A percentile compares a stretch with the other conserved stretches of the same genome.
Evolutionary conservation across 495 filamentous ascomycete genomes (phyloP).

Genomic region (Penicillium steckii): DNA sequence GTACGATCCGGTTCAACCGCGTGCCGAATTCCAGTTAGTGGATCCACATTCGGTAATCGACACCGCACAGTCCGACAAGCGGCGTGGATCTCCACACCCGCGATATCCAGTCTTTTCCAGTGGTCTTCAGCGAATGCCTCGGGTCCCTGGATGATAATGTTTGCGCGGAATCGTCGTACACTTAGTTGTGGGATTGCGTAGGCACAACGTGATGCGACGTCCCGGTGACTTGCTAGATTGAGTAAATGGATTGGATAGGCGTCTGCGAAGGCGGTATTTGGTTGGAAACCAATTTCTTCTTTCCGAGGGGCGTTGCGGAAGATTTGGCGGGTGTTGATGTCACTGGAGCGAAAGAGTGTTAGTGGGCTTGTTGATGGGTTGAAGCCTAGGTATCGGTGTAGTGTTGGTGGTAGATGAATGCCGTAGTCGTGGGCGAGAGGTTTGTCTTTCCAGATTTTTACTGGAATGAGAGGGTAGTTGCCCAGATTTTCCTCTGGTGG

Average conservation of each 20-base stretch:
- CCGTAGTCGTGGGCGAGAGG: constrained; percentile 48
- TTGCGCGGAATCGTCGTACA: constrained; percentile 75
- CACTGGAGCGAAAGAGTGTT: constrained; percentile 71
- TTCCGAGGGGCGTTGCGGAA: constrained; percentile 73
- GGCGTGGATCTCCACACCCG: constrained; percentile 46
- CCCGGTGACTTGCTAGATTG: constrained; percentile 69
- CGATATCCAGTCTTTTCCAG: constrained; percentile 72
- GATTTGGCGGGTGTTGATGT: constrained; percentile 61
- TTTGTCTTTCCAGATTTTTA: constrained; percentile 79
- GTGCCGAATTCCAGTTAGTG: constrained; percentile 67
- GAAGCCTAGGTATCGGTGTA: constrained; percentile 52
- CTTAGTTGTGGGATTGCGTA: constrained; percentile 60
- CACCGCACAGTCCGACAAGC: constrained; percentile 77
- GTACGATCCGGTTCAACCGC: constrained; percentile 69
- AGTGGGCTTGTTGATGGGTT: constrained; percentile 44
- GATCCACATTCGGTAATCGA: constrained; percentile 81
- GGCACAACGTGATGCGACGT: constrained; percentile 53
- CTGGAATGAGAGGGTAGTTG: constrained; percentile 58
- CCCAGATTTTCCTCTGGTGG: constrained; percentile 48
- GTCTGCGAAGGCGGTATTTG: constrained; percentile 79
- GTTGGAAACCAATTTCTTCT: constrained; percentile 69
- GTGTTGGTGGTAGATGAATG: constrained; percentile 51
- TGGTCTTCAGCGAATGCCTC: constrained; percentile 67
- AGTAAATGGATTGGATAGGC: constrained; percentile 85
- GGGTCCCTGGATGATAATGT: constrained; percentile 71